Conservation (phyloP, 441 rosid species). For the Eutrema salsugineum region DNA sequence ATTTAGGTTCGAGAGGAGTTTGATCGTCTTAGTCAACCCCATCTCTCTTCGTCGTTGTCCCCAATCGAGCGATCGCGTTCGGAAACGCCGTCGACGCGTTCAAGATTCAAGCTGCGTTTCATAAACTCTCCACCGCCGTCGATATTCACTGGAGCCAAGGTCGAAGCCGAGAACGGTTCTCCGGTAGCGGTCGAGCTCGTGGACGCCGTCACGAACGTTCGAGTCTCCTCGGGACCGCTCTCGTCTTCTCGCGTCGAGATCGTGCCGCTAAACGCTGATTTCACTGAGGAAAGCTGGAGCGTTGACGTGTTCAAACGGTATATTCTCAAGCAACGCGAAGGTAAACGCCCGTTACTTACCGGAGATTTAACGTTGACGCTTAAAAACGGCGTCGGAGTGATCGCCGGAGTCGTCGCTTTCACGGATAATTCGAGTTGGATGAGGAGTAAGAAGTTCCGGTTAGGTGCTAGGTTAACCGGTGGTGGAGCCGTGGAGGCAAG, state of each 20-base stretch:
- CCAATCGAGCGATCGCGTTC: not conserved
- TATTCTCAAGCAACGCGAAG: constrained; percentile 54
- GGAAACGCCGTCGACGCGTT: constrained; percentile 27
- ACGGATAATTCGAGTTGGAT: constrained; percentile 91
- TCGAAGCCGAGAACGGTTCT: constrained; percentile 41
- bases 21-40: constrained; percentile 27
- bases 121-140: constrained; percentile 29
- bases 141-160: constrained; percentile 52
- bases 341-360: constrained; percentile 61
- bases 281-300: constrained; percentile 56
- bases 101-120: constrained; percentile 45
- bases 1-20: constrained; percentile 62
- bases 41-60: not conserved
- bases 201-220: constrained; percentile 39
- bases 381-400: constrained; percentile 48
- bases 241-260: constrained; percentile 57
- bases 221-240: constrained; percentile 38
- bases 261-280: constrained; percentile 61
- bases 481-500: constrained; percentile 56
- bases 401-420: constrained; percentile 38
- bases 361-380: constrained; percentile 50
- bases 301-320: constrained; percentile 42
- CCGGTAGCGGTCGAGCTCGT: constrained; percentile 42
- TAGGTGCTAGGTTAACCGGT: constrained; percentile 56
- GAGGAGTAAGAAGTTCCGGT: constrained; percentile 57